Conservation (phyloP, 139 green algal genomes). For the Chlamydomonas incerta region DNA sequence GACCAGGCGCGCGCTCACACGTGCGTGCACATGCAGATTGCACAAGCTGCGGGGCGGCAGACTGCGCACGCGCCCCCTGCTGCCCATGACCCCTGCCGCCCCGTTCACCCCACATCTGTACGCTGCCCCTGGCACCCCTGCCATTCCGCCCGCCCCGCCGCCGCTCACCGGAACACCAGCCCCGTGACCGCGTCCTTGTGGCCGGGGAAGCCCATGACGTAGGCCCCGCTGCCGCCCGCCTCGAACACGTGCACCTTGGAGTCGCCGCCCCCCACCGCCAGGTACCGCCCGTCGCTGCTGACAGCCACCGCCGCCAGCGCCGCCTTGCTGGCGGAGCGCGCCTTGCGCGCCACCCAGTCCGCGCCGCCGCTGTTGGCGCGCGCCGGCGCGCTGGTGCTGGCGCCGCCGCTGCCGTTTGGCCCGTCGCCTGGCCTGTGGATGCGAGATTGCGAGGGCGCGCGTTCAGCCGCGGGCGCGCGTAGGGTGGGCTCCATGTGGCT, state of each 20-base stretch:
- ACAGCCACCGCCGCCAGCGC: conserved; percentile 75
- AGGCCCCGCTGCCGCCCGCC: conserved; percentile 37
- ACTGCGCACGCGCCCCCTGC: not conserved
- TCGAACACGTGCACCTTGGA: conserved; percentile 91
- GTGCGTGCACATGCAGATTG: too few species aligned
- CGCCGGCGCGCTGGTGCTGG: not conserved
- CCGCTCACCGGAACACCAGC: conserved; percentile 77
- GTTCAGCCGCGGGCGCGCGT: too few species aligned
- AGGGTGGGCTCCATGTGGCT: too few species aligned
- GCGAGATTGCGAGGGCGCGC: too few species aligned
- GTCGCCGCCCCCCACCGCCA: conserved; percentile 89
- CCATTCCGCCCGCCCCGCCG: too few species aligned
- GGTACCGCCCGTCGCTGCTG: conserved; percentile 74
- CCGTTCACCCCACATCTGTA: too few species aligned
- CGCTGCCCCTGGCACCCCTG: not conserved
- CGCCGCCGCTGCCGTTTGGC: not conserved
- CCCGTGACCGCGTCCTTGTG: conserved; percentile 75
- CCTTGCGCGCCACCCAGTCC: conserved; percentile 39
- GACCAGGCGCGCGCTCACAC: too few species aligned
- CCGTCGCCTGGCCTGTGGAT: conserved; percentile 3
- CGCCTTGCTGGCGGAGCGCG: conserved; percentile 13
- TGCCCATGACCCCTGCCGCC: not conserved
- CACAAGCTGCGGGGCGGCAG: too few species aligned
- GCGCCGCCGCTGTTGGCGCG: not conserved
- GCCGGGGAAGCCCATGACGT: conserved; percentile 55